Evolutionary conservation across 1,139 yeast genomes (phyloP).

Genomic region (Diutina ranongensis): DNA sequence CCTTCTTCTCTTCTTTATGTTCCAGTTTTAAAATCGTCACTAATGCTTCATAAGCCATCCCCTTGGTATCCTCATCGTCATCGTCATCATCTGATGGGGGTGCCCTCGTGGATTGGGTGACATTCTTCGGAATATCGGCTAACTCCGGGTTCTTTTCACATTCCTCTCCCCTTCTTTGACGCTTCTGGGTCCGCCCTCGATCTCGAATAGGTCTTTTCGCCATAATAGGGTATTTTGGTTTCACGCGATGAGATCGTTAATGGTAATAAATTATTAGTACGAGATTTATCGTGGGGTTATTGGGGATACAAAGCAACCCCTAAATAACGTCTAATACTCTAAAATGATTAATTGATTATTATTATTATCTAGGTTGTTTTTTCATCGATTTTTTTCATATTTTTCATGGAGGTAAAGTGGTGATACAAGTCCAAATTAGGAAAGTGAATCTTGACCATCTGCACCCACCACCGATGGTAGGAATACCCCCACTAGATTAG

Average conservation of each 20-base stretch:
- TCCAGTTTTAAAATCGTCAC: constrained; percentile 57
- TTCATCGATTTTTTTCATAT: too few species aligned
- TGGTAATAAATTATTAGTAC: too few species aligned
- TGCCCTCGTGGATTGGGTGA: not conserved
- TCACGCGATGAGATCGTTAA: constrained; percentile 4
- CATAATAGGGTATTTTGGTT: not conserved
- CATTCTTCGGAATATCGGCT: not conserved
- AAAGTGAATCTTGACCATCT: too few species aligned
- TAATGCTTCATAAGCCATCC: constrained; percentile 58
- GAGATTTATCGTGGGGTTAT: too few species aligned
- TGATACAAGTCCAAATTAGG: too few species aligned
- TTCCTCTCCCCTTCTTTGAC: constrained; percentile 16
- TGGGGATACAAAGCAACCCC: too few species aligned
- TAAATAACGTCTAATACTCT: too few species aligned
- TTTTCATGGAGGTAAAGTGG: too few species aligned
- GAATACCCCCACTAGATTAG: too few species aligned
- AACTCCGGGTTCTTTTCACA: not conserved
- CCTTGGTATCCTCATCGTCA: not conserved
- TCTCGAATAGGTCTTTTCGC: constrained; percentile 5
- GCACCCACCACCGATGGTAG: too few species aligned
- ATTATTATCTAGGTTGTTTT: too few species aligned
- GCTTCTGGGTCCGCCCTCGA: constrained; percentile 3
- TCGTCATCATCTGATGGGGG: not conserved
- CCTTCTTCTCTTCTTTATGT: constrained; percentile 18
- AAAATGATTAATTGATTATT: too few species aligned